Conservation (phyloP, 139 green algal species). For the Tetraselmis chui region DNA sequence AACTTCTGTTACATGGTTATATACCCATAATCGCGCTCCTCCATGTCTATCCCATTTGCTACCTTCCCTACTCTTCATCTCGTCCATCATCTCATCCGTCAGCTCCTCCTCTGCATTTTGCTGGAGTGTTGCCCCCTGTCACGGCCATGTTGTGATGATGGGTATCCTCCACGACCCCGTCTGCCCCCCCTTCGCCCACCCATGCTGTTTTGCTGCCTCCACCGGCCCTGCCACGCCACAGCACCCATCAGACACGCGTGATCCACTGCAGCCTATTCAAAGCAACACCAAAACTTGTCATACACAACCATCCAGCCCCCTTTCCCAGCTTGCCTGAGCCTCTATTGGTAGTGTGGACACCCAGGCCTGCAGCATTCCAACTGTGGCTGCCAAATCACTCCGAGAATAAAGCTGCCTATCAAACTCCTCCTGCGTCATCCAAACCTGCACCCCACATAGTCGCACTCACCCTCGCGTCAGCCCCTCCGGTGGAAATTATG, state of each 20-base stretch:
- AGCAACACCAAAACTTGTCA: not conserved
- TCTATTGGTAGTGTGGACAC: not conserved
- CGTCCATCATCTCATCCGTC: too few relatives aligned
- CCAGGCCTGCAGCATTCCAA: not conserved
- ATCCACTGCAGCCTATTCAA: not conserved
- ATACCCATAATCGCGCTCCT: too few relatives aligned
- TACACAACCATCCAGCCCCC: not conserved
- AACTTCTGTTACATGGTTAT: too few relatives aligned
- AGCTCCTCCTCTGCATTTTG: too few relatives aligned
- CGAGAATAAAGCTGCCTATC: not conserved
- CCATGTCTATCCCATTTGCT: too few relatives aligned
- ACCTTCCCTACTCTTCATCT: too few relatives aligned
- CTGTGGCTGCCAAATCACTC: not conserved
- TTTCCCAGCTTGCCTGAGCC: not conserved
- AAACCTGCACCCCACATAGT: not conserved
- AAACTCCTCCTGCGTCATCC: not conserved
- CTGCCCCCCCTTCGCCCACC: too few relatives aligned
- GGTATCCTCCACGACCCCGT: too few relatives aligned
- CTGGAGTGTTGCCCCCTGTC: too few relatives aligned
- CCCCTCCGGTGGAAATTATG: not conserved
- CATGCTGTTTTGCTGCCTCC: not conserved
- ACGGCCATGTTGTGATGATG: too few relatives aligned
- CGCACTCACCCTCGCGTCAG: not conserved
- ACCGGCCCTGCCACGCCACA: not conserved
- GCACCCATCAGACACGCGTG: not conserved